Base-by-base conservation (phyloP, 2,329 filamentous ascomycete species). In the Apiospora koreana region DNA sequence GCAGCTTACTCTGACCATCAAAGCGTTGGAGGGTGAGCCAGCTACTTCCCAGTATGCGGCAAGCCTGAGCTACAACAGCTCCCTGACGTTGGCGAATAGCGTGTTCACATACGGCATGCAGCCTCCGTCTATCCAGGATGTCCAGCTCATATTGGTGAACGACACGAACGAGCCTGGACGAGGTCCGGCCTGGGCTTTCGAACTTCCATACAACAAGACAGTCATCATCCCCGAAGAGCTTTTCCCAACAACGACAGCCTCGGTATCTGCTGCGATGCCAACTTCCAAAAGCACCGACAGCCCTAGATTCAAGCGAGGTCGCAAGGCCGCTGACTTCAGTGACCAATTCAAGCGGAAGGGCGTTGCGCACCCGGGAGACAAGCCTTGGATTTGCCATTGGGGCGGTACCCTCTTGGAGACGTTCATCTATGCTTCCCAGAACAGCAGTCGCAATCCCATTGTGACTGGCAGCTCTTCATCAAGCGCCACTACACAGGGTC, bases 321-420 rank as follows among this genome's bases (percentile, higher is more conserved):
- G 42, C 41, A 45, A 45, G 41, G 38, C 42, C 28, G 67, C 69
- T 3, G 76, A 69, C 43, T 72, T 73, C 16, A 73, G 71, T 10
- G 78, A 80, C 50, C 38, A 42, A n/a, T 80, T 81, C 67, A 80
- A 83, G 69, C 78, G 81, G 16, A 85, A 83, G 69, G 79, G 78
- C 0, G 69, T 83, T 23, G 81, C 82, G 1, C 76, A 82, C 71
- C 77, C 78, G 0, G 88, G 87, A 2, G 87, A 89, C 65, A 85
- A 80, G 70, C 85, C 86, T 0, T 90, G 88, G 88, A 82, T 90
- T 28, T 90, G 88, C 75, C 85, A 81, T 1, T 90, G 88, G 88
- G 86, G 87, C 2, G 81, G 84, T 38, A 89, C 87, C 0, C 80
- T 83, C 2, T 80, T 90, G 6, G 87, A 90, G 68, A 78, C 89